phyloP scores from a whole-genome alignment of 148 eudicot genomes.

The Fagopyrum tataricum region DNA sequence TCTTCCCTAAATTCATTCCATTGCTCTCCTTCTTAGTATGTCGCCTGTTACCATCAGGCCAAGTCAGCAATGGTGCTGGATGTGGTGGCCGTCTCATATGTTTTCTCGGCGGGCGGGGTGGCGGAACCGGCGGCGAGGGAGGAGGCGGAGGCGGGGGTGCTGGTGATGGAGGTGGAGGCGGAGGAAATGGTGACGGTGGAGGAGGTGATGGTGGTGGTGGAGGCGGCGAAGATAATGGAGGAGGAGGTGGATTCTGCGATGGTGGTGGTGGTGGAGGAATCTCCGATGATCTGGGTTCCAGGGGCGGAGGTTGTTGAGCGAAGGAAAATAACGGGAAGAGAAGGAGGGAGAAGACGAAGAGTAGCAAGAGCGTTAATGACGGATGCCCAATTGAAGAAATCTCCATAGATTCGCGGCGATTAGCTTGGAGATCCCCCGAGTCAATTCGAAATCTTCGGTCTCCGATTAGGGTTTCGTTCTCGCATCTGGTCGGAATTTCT shows the following conservation, averaged over 20 bases:
- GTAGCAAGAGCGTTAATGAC: slow-evolving; percentile 23
- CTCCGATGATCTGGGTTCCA: background rate
- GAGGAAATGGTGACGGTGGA: background rate
- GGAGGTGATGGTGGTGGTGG: background rate
- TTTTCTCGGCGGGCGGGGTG: background rate
- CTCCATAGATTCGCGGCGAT: slow-evolving; percentile 6
- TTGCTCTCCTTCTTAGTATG: background rate
- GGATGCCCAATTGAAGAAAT: slow-evolving; percentile 26
- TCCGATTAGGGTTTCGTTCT: background rate
- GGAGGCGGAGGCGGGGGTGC: background rate
- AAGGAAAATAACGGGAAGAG: background rate
- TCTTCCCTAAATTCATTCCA: slow-evolving; percentile 8
- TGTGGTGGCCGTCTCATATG: background rate
- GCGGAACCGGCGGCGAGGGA: background rate
- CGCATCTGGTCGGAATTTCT: slow-evolving; percentile 18
- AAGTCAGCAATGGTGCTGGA: background rate
- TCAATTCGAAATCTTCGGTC: background rate
- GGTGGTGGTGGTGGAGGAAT: background rate
- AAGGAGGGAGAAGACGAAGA: background rate
- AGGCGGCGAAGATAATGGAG: background rate
- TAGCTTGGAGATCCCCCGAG: background rate
- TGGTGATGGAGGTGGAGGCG: background rate
- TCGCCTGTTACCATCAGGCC: background rate
- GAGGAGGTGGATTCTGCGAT: background rate
- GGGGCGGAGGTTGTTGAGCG: background rate